Conservation (phyloP, 2,329 filamentous ascomycete genomes). For the Epichloe gansuensis region DNA sequence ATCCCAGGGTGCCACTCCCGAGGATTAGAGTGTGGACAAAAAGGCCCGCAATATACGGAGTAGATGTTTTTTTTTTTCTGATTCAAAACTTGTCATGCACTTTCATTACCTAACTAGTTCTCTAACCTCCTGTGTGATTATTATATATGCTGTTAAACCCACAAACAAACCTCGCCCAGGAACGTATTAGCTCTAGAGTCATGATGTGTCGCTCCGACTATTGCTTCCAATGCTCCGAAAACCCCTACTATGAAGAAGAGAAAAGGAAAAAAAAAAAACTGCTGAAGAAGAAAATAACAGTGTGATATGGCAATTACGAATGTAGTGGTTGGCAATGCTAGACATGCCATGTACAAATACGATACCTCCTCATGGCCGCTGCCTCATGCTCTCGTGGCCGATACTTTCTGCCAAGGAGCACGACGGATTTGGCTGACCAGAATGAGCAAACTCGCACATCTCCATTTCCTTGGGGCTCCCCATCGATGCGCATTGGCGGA, state of each 20-base stretch:
- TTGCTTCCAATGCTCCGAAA: slow-evolving; percentile 2
- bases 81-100: background rate
- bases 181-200: background rate
- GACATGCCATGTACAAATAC: slow-evolving; percentile 12
- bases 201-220: background rate
- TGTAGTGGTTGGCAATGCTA: slow-evolving; percentile 6
- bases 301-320: background rate
- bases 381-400: background rate
- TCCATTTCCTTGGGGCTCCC: background rate
- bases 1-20: no score
- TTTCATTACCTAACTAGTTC: background rate
- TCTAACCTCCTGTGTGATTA: slow-evolving; percentile 4
- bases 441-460: background rate
- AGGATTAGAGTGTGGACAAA: no score
- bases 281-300: background rate
- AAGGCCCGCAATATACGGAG: no score
- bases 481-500: background rate
- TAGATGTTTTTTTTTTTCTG: no score
- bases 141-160: slow-evolving; percentile 4
- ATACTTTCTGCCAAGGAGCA: background rate
- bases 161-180: background rate
- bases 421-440: background rate
- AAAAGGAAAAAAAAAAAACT: background rate
- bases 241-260: background rate
- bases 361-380: slow-evolving; percentile 1